These are phyloP conservation scores for Aspergillus tamarii DNA, from an alignment of 2,329 filamentous ascomycete genomes.

Conservation along the genomic window DNA sequence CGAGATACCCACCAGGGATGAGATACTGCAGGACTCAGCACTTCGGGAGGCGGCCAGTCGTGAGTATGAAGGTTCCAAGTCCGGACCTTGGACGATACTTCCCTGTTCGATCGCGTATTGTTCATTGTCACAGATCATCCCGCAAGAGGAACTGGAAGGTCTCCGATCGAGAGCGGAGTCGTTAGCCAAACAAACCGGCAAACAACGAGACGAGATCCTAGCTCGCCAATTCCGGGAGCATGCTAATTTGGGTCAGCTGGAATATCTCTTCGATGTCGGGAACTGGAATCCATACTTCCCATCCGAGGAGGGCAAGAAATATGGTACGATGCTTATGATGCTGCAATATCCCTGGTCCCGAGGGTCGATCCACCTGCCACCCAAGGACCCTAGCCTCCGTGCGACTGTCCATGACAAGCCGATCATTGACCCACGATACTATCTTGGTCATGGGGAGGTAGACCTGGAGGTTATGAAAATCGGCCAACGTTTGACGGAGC, in stretches of 20 bases:
- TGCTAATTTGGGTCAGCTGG: conserved; percentile 47
- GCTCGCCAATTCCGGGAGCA: conserved; percentile 16
- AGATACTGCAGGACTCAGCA: conserved; percentile 14
- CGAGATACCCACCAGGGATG: conserved; percentile 19
- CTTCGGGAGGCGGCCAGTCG: conserved; percentile 17
- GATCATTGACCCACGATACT: conserved; percentile 50
- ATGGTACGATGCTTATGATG: conserved; percentile 54
- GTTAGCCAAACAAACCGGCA: conserved; percentile 10
- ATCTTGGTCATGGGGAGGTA: conserved; percentile 47
- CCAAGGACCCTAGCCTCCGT: conserved; percentile 11
- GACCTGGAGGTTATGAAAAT: conserved; percentile 51
- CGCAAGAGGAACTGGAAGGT: conserved; percentile 2
- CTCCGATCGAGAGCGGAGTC: conserved; percentile 7
- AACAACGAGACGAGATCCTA: conserved; percentile 15
- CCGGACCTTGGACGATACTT: conserved; percentile 24
- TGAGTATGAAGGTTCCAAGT: conserved; percentile 17
- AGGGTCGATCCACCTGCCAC: conserved; percentile 52
- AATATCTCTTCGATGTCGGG: conserved; percentile 55
- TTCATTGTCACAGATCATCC: conserved; percentile 16
- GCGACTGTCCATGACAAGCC: conserved; percentile 32
- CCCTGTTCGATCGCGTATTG: conserved; percentile 28
- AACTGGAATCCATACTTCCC: conserved; percentile 50
- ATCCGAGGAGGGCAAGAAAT: conserved; percentile 44
- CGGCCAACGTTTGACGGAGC: conserved; percentile 45
- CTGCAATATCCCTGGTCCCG: conserved; percentile 57